Base-by-base conservation (phyloP, 2,329 filamentous ascomycete species). In the Cytospora piceae region DNA sequence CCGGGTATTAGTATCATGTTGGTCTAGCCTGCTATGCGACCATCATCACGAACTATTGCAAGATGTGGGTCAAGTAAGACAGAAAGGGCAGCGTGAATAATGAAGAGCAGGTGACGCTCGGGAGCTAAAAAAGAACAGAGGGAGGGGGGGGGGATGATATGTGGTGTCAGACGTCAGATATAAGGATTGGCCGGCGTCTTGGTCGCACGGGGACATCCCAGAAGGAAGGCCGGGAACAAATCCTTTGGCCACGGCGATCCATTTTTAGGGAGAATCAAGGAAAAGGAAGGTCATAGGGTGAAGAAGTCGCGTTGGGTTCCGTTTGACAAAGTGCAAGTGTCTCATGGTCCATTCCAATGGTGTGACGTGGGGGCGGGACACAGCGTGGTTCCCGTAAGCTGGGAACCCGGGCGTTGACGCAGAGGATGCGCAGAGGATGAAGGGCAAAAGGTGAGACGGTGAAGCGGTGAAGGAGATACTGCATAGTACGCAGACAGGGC, bases 1-100 rank as follows among this genome's bases (percentile, higher is more conserved):
- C 74, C 71, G 20, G 75, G 73, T 27, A 75, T 82, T 73, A 82
- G 79, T 74, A 79, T 73, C 68, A 69, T 73, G 65, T 29, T 64
- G 55, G 49, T 39, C 60, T 52, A 56, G 32, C 20, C 46, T 58
- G 60, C 34, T 56, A 58, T 52, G 53, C 51, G n/a, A 62, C n/a
- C 53, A 56, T 63, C 14, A n/a, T 56, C 58, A 64, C 58, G n/a
- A 49, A 22, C n/a, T 49, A 6, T 12, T 22, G n/a, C 42, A 17
- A 6, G n/a, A 22, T 24, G 32, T 31, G 51, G 49, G 37, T 55
- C 11, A 49, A 53, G 31, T 58, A 56, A 58, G 51, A 60, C 65
- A 27, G 15, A 8, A 59, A 34, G n/a, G 49, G 27, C 29, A 60
- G 56, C 55, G 24, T 39, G 22, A 14, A 60, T 14, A 4, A 46